phyloP scores from a whole-genome alignment of 2,329 filamentous ascomycete genomes.

The Acarospora socialis region DNA sequence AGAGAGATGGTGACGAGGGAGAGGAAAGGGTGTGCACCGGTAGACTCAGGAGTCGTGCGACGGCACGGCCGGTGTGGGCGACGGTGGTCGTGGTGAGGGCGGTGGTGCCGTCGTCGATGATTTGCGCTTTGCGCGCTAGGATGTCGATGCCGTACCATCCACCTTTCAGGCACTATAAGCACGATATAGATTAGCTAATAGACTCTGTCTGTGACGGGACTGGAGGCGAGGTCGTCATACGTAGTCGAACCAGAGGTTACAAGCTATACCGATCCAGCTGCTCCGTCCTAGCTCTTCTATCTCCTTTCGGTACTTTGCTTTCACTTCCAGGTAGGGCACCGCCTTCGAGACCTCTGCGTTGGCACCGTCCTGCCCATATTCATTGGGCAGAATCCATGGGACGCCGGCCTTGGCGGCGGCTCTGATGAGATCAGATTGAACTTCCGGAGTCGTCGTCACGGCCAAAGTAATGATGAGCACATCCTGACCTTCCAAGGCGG shows the following conservation, averaged over 20 bases:
- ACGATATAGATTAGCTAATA: no score
- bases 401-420: constrained; percentile 43
- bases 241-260: constrained; percentile 43
- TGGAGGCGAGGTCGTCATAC: no score
- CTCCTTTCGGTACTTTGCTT: constrained; percentile 20
- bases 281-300: constrained; percentile 29
- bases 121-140: no score
- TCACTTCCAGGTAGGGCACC: constrained; percentile 20
- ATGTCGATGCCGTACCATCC: no score
- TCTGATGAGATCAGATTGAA: constrained; percentile 35
- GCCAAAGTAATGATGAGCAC: constrained; percentile 42
- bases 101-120: no score
- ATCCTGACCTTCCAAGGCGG: constrained; percentile 40
- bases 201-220: no score
- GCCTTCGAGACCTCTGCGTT: constrained; percentile 24
- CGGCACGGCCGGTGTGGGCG: constrained; percentile 19
- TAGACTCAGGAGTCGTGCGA: constrained; percentile 22
- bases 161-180: no score
- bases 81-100: constrained; percentile 22
- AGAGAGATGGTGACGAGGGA: constrained; percentile 23
- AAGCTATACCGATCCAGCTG: constrained; percentile 31
- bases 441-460: constrained; percentile 29
- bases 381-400: constrained; percentile 42
- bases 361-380: constrained; percentile 21
- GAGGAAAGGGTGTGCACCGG: constrained; percentile 15